These are phyloP conservation scores for Ogataea populi-albae DNA, from an alignment of 805 yeast genomes.

Conservation along the genomic window DNA sequence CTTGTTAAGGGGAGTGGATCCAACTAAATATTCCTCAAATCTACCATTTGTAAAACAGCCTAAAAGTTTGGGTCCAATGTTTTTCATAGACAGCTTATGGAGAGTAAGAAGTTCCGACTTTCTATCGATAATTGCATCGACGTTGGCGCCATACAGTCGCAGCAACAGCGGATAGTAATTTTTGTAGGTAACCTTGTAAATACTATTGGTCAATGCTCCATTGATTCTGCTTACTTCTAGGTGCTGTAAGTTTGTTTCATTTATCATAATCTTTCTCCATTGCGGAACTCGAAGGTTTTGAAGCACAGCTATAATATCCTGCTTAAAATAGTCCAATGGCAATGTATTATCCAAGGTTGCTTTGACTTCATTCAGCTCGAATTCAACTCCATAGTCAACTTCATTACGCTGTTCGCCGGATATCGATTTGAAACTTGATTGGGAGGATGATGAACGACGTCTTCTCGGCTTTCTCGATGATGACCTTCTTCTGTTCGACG, in stretches of 20 bases:
- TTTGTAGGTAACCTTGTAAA: slow-evolving; percentile 57
- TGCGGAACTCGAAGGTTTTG: slow-evolving; percentile 66
- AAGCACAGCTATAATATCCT: slow-evolving; percentile 66
- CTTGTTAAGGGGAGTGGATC: slow-evolving; percentile 73
- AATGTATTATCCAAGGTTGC: slow-evolving; percentile 69
- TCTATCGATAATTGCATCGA: slow-evolving; percentile 81
- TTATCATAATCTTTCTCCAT: slow-evolving; percentile 62
- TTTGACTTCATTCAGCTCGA: slow-evolving; percentile 35
- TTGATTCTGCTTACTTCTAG: slow-evolving; percentile 65
- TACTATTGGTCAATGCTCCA: slow-evolving; percentile 92
- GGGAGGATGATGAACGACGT: slow-evolving; percentile 27
- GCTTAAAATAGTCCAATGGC: slow-evolving; percentile 82
- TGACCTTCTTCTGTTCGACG: slow-evolving; percentile 22
- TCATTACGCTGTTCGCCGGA: slow-evolving; percentile 8
- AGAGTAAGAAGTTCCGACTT: slow-evolving; percentile 72
- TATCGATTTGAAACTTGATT: slow-evolving; percentile 16
- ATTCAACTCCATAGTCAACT: slow-evolving; percentile 10
- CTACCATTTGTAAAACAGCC: slow-evolving; percentile 93
- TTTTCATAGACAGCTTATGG: slow-evolving; percentile 66
- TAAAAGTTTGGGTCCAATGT: slow-evolving; percentile 83
- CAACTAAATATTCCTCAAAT: slow-evolving; percentile 86
- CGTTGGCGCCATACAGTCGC: slow-evolving; percentile 87
- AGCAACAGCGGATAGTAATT: slow-evolving; percentile 60
- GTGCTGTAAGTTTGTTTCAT: slow-evolving; percentile 35
- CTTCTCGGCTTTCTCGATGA: slow-evolving; percentile 21